Evolutionary conservation across 495 filamentous ascomycete species (phyloP).

Genomic region (Xylaria flabelliformis): DNA sequence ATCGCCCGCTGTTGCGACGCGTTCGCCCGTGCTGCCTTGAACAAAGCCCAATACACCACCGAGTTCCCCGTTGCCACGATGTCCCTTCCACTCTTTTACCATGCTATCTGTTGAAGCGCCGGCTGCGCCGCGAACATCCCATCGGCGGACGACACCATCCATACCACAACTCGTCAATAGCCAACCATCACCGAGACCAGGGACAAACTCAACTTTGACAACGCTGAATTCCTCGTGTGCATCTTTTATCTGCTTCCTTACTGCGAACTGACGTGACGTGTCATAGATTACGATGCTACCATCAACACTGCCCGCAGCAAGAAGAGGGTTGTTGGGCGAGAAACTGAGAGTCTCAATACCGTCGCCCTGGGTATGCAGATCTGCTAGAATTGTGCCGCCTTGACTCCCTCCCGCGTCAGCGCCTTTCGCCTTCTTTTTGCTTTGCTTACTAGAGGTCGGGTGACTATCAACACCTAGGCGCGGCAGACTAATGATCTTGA

Average conservation of each 20-base stretch:
- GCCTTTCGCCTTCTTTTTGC: conserved; percentile 54
- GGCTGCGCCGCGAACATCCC: conserved; percentile 85
- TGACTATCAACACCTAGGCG: conserved; percentile 58
- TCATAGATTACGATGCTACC: conserved; percentile 90
- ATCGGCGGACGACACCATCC: conserved; percentile 84
- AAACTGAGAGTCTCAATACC: conserved; percentile 87
- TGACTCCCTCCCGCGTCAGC: conserved; percentile 46
- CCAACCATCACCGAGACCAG: conserved; percentile 54
- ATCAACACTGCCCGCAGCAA: conserved; percentile 91
- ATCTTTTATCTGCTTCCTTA: conserved; percentile 76
- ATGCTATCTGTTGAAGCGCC: conserved; percentile 65
- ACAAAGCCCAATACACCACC: conserved; percentile 91
- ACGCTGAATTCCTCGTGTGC: conserved; percentile 85
- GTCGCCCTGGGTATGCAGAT: conserved; percentile 67
- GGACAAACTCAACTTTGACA: conserved; percentile 89
- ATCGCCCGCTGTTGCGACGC: conserved; percentile 87
- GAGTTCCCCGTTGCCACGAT: conserved; percentile 74
- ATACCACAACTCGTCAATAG: conserved; percentile 82
- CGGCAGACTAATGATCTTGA: conserved; percentile 85
- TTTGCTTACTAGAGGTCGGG: conserved; percentile 33
- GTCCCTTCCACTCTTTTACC: conserved; percentile 81
- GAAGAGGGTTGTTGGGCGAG: conserved; percentile 72
- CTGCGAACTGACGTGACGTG: conserved; percentile 78
- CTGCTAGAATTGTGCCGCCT: conserved; percentile 74
- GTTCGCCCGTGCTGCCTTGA: conserved; percentile 69